These are phyloP conservation scores for Podospora tetraspora DNA, from an alignment of 495 filamentous ascomycete genomes.

Conservation along the genomic window DNA sequence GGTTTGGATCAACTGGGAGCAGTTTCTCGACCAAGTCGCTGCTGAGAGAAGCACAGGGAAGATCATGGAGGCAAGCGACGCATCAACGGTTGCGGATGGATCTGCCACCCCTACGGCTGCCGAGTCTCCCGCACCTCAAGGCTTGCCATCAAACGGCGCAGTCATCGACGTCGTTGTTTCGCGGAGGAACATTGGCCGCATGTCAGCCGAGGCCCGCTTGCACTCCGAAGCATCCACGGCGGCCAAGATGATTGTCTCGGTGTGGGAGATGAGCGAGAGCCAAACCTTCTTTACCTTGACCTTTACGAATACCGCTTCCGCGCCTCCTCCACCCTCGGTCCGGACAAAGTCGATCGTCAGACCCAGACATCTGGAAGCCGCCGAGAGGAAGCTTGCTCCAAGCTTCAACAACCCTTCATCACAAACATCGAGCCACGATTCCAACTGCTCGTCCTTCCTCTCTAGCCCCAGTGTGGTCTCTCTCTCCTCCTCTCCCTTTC, in stretches of 20 bases:
- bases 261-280: constrained; percentile 53
- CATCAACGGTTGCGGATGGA: background rate
- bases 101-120: constrained; percentile 13
- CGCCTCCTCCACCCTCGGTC: constrained; percentile 18
- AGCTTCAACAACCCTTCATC: constrained; percentile 40
- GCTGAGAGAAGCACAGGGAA: constrained; percentile 39
- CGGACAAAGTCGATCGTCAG: constrained; percentile 28
- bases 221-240: constrained; percentile 37
- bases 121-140: background rate
- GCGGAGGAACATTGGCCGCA: constrained; percentile 24
- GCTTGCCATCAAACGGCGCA: constrained; percentile 39
- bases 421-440: constrained; percentile 37
- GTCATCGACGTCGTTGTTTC: constrained; percentile 55
- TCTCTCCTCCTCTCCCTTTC: constrained; percentile 47
- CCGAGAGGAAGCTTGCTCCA: constrained; percentile 31
- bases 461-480: constrained; percentile 37
- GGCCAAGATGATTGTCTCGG: constrained; percentile 61
- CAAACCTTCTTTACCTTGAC: constrained; percentile 60
- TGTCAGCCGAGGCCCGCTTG: constrained; percentile 21
- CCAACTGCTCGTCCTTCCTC: constrained; percentile 31
- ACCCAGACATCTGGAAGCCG: constrained; percentile 30
- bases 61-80: background rate
- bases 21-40: constrained; percentile 48
- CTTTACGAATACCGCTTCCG: constrained; percentile 49
- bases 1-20: constrained; percentile 51